phyloP scores from a whole-genome alignment of 108 stramenopile genomes.

The Parietichytrium sp. region DNA sequence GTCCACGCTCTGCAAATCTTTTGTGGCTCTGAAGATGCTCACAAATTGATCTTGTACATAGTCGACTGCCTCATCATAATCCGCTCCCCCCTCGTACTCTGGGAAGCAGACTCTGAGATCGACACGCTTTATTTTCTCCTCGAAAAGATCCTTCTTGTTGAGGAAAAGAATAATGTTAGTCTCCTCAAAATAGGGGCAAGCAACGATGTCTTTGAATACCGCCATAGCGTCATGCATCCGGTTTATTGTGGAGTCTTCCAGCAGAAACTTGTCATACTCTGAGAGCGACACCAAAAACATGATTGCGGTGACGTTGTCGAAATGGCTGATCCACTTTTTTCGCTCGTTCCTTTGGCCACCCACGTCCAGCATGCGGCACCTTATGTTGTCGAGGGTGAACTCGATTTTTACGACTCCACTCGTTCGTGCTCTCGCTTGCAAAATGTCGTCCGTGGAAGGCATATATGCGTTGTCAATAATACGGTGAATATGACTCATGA shows the following conservation, averaged over 20 bases:
- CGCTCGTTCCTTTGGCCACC: conserved; percentile 67
- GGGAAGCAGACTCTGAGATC: background rate
- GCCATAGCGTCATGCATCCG: conserved; percentile 61
- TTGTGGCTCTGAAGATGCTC: background rate
- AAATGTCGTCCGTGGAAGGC: conserved; percentile 57
- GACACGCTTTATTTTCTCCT: conserved; percentile 46
- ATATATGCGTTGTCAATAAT: conserved; percentile 55
- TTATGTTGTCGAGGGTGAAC: conserved; percentile 57
- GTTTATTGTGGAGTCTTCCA: conserved; percentile 48
- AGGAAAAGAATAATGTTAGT: conserved; percentile 64
- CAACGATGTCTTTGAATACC: conserved; percentile 60
- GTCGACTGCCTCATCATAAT: conserved; percentile 23
- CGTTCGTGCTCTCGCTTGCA: conserved; percentile 62
- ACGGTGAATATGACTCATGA: conserved; percentile 59
- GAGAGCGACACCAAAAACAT: conserved; percentile 63
- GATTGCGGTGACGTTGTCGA: conserved; percentile 62
- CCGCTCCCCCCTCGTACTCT: background rate
- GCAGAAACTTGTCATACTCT: conserved; percentile 62
- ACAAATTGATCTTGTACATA: conserved; percentile 37
- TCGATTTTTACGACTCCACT: conserved; percentile 55
- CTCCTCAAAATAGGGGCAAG: conserved; percentile 59
- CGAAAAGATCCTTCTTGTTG: conserved; percentile 62
- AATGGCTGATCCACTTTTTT: conserved; percentile 67
- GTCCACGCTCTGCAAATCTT: conserved; percentile 14
- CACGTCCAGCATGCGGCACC: conserved; percentile 66